Percentiles rank a stretch among this genome's conserved stretches.
These are phyloP conservation scores for Phyllostachys edulis DNA, from an alignment of 176 grass and related monocot species.

Conservation along the genomic window DNA sequence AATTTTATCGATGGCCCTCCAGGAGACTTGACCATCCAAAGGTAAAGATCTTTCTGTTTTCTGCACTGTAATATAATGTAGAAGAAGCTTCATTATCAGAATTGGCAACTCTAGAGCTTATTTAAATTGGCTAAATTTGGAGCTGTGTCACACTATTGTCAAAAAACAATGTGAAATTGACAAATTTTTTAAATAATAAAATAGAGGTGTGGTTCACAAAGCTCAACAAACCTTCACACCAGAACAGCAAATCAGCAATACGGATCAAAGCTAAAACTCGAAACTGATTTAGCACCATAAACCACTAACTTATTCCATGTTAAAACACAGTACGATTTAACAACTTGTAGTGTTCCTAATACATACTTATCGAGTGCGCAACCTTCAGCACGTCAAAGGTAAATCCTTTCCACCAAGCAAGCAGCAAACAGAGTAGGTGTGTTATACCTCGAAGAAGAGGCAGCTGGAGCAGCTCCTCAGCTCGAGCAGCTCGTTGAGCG, in stretches of 20 bases:
- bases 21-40: conserved; percentile 81
- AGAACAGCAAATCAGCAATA: background rate
- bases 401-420: background rate
- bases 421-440: background rate
- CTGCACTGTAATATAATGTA: conserved; percentile 61
- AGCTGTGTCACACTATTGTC: background rate
- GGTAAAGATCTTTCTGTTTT: conserved; percentile 92
- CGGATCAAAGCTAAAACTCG: background rate
- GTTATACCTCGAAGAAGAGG: conserved; percentile 82
- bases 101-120: background rate
- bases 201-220: background rate
- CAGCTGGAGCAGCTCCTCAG: conserved; percentile 79
- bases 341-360: background rate
- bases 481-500: conserved; percentile 84
- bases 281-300: background rate
- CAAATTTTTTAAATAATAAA: background rate
- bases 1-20: conserved; percentile 88
- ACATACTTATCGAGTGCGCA: background rate
- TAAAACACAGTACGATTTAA: background rate
- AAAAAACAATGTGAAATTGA: background rate
- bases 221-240: background rate
- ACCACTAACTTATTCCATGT: background rate
- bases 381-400: background rate
- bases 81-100: conserved; percentile 17
- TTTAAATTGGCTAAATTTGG: background rate